Conservation (phyloP, 2,329 filamentous ascomycete genomes). For the Aspergillus novofumigatus region DNA sequence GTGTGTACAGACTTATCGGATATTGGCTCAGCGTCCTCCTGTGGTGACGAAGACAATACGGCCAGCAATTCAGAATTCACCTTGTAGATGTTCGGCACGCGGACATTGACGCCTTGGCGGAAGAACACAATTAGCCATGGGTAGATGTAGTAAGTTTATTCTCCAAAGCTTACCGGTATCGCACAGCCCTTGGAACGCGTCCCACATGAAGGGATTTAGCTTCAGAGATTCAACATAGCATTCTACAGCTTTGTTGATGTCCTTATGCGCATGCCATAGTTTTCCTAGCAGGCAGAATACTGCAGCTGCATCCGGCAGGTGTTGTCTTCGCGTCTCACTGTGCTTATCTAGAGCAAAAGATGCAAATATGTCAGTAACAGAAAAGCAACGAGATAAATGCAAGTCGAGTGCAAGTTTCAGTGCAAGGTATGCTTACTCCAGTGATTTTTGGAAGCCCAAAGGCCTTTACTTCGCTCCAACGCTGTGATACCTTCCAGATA, state of each 20-base stretch:
- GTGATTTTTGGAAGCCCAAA: conserved; percentile 71
- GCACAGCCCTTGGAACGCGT: conserved; percentile 84
- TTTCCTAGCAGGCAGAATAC: conserved; percentile 83
- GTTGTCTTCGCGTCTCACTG: conserved; percentile 67
- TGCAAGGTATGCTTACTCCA: conserved; percentile 59
- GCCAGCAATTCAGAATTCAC: conserved; percentile 61
- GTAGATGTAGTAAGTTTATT: neutral
- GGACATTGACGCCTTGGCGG: conserved; percentile 66
- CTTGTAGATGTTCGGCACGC: conserved; percentile 82
- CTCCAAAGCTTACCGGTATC: conserved; percentile 56
- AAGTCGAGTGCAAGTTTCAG: neutral
- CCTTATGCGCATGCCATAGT: conserved; percentile 73
- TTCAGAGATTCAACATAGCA: conserved; percentile 87
- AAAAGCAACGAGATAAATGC: neutral
- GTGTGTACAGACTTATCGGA: conserved; percentile 30
- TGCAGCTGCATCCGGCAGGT: conserved; percentile 76
- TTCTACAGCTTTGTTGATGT: conserved; percentile 76
- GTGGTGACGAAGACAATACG: conserved; percentile 39
- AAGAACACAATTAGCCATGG: conserved; percentile 9
- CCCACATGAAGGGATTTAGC: conserved; percentile 95
- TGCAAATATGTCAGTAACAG: neutral
- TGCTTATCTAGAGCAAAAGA: conserved; percentile 56
- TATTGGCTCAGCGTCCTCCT: conserved; percentile 25
- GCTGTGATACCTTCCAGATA: conserved; percentile 77
- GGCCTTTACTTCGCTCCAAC: conserved; percentile 72